Conservation (phyloP, 495 filamentous ascomycete genomes). For the Chaetomium cochliodes region DNA sequence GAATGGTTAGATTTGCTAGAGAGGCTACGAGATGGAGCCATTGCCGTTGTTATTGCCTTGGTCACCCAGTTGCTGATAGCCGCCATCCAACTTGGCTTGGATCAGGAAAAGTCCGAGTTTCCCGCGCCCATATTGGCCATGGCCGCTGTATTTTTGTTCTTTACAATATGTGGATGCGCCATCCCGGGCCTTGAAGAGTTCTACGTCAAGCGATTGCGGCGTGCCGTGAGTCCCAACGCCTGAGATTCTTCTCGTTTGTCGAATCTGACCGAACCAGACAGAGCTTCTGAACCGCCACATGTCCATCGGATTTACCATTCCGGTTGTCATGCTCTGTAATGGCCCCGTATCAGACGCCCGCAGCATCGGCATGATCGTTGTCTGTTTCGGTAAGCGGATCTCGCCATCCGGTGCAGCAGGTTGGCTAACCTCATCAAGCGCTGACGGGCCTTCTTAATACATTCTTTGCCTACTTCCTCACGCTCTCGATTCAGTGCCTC, state of each 20-base stretch:
- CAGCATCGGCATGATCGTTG: slow-evolving; percentile 39
- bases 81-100: slow-evolving; percentile 27
- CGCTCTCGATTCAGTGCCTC: slow-evolving; percentile 29
- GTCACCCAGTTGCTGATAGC: slow-evolving; percentile 33
- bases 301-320: slow-evolving; percentile 49
- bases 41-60: slow-evolving; percentile 26
- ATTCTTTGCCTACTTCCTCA: slow-evolving; percentile 24
- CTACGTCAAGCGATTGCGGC: slow-evolving; percentile 38
- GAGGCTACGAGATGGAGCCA: slow-evolving; percentile 22
- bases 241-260: neutral
- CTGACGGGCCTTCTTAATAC: slow-evolving; percentile 36
- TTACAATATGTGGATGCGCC: slow-evolving; percentile 17
- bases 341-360: slow-evolving; percentile 34
- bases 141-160: slow-evolving; percentile 27
- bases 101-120: slow-evolving; percentile 27
- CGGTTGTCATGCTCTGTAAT: slow-evolving; percentile 47
- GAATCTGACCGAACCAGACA: slow-evolving; percentile 22
- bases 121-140: slow-evolving; percentile 38
- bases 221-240: slow-evolving; percentile 32
- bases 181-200: slow-evolving; percentile 28
- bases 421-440: slow-evolving; percentile 26
- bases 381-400: slow-evolving; percentile 39
- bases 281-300: slow-evolving; percentile 50
- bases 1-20: neutral
- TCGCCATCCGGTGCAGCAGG: too few relatives aligned